Evolutionary conservation across 2,329 filamentous ascomycete genomes (phyloP), one percentile per base, ranked within the genome.

Genomic region (Arthrobotrys megalospora): DNA sequence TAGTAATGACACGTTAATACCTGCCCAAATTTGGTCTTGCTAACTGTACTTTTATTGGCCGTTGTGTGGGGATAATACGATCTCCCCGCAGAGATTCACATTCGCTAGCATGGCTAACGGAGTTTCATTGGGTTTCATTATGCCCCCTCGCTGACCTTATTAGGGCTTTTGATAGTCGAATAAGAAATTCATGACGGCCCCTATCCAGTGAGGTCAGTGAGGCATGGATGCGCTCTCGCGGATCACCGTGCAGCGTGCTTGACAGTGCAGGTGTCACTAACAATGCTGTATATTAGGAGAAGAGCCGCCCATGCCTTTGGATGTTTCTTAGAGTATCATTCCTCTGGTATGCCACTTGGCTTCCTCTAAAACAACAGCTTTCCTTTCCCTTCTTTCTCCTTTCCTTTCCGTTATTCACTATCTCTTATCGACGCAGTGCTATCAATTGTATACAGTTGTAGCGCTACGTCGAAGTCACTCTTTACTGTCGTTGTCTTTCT

Each of bases 71-170:
- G 36, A 71, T 72, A 62, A 68, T 69, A 63, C 63, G 67, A 72
- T 72, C 75, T 71, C 64, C 73, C 55, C 55, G 24, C 75, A 50
- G 45, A 67, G 52, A 64, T 63, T 68, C 67, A 58, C 45, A 50
- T 48, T 55, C 43, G 67, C 67, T 72, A 72, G 75, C 53, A 53
- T 68, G 67, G 75, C 50, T 48, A 47, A 67, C 63, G 52, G 75
- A 41, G 75, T 78, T 78, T 78, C 75, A 78, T 78, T 78, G 53
- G 67, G 75, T 78, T 78, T 78, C 75, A 78, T 68, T 78, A 65
- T 77, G 62, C 68, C 63, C 45, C 71, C 62, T 62, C 50, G 47
- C 55, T 50, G 65, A 50, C 65, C 66, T 62, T 60, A 67, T 72
- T 63, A 55, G 60, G 55, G 24, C 45, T 71, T 65, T 76, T 69